phyloP scores from a whole-genome alignment of 495 filamentous ascomycete species.

The Entonaema liquescens region DNA sequence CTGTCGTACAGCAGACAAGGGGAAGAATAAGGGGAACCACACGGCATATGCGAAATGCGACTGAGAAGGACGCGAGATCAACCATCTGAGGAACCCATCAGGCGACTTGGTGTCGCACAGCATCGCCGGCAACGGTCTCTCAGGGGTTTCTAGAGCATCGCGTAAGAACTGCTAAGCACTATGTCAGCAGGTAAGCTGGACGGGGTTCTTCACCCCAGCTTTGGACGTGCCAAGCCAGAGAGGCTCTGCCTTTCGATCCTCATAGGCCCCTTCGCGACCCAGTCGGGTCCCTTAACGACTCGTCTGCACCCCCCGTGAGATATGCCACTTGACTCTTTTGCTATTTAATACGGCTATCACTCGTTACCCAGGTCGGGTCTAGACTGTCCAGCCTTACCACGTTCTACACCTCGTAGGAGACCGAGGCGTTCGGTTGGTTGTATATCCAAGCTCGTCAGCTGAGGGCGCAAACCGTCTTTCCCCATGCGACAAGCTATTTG shows the following conservation, averaged over 20 bases:
- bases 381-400: slow-evolving; percentile 34
- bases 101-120: slow-evolving; percentile 37
- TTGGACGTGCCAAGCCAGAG: slow-evolving; percentile 34
- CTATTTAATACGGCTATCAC: slow-evolving; percentile 22
- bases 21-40: slow-evolving; percentile 18
- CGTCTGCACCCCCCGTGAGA: slow-evolving; percentile 1
- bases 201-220: slow-evolving; percentile 18
- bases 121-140: slow-evolving; percentile 28
- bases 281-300: slow-evolving; percentile 43
- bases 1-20: slow-evolving; percentile 28
- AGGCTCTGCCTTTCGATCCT: slow-evolving; percentile 39
- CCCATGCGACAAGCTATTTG: background rate
- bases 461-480: slow-evolving; percentile 8
- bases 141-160: slow-evolving; percentile 26
- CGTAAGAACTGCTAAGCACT: slow-evolving; percentile 32
- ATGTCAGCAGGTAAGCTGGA: slow-evolving; percentile 35
- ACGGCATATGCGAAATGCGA: slow-evolving; percentile 43
- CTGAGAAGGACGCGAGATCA: slow-evolving; percentile 36
- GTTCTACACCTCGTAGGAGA: slow-evolving; percentile 29
- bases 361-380: slow-evolving; percentile 24
- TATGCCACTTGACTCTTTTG: slow-evolving; percentile 31
- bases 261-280: slow-evolving; percentile 36
- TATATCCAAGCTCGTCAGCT: slow-evolving; percentile 2
- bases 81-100: slow-evolving; percentile 30
- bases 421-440: slow-evolving; percentile 3